phyloP scores from a whole-genome alignment of 495 filamentous ascomycete species.

The Penicillium angulare region DNA sequence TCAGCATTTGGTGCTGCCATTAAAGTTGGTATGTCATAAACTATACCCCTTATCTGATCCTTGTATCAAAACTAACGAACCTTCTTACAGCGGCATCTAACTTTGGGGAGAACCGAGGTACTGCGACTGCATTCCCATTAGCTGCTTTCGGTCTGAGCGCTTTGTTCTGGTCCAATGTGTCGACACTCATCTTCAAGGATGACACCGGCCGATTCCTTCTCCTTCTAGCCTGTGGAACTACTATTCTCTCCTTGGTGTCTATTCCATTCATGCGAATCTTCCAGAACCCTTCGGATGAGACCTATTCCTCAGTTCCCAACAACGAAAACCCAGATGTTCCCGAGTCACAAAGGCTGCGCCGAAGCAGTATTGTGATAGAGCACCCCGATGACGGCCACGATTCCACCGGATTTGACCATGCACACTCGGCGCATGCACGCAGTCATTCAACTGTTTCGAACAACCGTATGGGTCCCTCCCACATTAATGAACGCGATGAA shows the following conservation, averaged over 20 bases:
- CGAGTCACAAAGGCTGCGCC: conserved; percentile 60
- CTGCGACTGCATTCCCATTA: conserved; percentile 89
- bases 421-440: conserved; percentile 30
- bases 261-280: conserved; percentile 81
- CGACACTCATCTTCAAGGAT: conserved; percentile 76
- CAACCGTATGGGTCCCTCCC: conserved; percentile 28
- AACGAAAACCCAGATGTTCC: conserved; percentile 33
- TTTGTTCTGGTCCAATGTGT: conserved; percentile 86
- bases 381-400: conserved; percentile 59
- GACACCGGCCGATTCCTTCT: conserved; percentile 78
- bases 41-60: not conserved
- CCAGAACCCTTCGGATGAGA: conserved; percentile 32
- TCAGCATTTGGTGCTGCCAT: conserved; percentile 82
- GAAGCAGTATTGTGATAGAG: conserved; percentile 49
- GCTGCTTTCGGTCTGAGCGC: conserved; percentile 93
- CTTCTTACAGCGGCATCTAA: conserved; percentile 69
- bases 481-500: conserved; percentile 61
- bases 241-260: conserved; percentile 64
- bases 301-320: conserved; percentile 65
- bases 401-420: conserved; percentile 31
- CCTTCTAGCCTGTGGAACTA: conserved; percentile 78
- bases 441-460: conserved; percentile 39
- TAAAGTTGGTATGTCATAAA: conserved; percentile 59
- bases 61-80: not conserved
- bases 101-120: conserved; percentile 88